These are phyloP conservation scores for Sordariomycetes sp. DNA, from an alignment of 2,329 filamentous ascomycete species.

Conservation along the genomic window DNA sequence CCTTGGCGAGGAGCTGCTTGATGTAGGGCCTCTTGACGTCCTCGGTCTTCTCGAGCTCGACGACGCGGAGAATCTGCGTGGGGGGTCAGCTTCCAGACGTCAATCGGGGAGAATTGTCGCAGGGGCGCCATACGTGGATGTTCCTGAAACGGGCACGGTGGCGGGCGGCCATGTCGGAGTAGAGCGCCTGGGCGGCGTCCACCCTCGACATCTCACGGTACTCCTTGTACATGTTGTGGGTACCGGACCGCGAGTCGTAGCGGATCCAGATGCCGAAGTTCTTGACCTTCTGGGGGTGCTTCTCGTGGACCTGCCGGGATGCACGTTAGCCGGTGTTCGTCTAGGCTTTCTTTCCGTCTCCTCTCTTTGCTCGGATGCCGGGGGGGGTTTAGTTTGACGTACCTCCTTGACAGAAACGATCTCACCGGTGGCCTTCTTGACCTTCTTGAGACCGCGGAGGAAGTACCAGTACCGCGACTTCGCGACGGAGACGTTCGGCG, in stretches of 20 bases:
- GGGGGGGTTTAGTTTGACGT: conserved; percentile 27
- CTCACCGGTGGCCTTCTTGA: conserved; percentile 99
- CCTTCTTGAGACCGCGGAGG: conserved; percentile 96
- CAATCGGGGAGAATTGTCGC: not conserved
- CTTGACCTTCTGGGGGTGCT: conserved; percentile 99
- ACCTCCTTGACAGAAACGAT: conserved; percentile 95
- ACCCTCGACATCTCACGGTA: conserved; percentile 97
- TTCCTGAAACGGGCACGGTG: conserved; percentile 94
- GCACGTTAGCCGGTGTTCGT: not conserved
- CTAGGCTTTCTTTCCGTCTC: not conserved
- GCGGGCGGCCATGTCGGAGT: conserved; percentile 99
- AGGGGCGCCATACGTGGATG: conserved; percentile 68
- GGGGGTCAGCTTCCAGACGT: not conserved
- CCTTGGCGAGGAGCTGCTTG: conserved; percentile 92
- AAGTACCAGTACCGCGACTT: conserved; percentile 99
- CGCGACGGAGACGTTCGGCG: conserved; percentile 92
- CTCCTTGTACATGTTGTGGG: conserved; percentile 99
- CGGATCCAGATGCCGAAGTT: conserved; percentile 99
- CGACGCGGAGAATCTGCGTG: conserved; percentile 84
- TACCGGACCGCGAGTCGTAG: conserved; percentile 98
- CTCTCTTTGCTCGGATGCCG: not conserved
- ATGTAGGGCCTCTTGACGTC: conserved; percentile 98
- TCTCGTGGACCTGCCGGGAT: conserved; percentile 75
- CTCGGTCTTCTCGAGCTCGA: conserved; percentile 89
- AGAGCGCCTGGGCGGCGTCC: conserved; percentile 90